Conservation (phyloP, 768 basidiomycete genomes). For the Panaeolus papilionaceus region DNA sequence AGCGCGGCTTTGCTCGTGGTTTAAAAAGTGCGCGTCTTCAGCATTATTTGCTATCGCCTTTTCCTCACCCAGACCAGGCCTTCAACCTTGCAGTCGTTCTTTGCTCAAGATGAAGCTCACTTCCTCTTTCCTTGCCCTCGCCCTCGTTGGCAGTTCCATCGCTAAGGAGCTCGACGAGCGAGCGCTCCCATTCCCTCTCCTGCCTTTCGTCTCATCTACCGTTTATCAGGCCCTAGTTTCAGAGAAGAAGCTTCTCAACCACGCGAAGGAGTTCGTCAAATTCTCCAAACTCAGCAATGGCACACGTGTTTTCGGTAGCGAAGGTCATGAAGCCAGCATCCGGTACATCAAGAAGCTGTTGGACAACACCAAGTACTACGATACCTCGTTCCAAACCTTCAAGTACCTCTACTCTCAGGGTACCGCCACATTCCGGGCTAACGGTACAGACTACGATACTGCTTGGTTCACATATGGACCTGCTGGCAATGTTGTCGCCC, state of each 20-base stretch:
- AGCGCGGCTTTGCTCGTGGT: conserved; percentile 6
- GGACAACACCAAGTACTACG: conserved; percentile 35
- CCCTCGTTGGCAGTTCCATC: conserved; percentile 13
- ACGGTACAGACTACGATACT: conserved; percentile 24
- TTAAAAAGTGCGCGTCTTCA: neutral
- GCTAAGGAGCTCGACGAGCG: conserved; percentile 16
- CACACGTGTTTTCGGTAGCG: conserved; percentile 36
- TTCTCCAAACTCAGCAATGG: conserved; percentile 34
- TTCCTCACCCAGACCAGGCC: neutral
- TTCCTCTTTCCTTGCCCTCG: conserved; percentile 17
- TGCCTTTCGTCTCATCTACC: conserved; percentile 13
- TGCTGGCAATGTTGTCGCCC: conserved; percentile 31
- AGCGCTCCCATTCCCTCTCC: neutral
- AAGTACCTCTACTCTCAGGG: conserved; percentile 36
- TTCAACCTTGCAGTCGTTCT: neutral
- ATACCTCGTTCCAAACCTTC: conserved; percentile 35
- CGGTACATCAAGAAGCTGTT: conserved; percentile 36
- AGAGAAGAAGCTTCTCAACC: conserved; percentile 30
- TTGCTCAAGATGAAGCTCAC: conserved; percentile 20
- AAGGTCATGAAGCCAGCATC: conserved; percentile 37
- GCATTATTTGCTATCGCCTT: neutral
- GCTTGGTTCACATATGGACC: conserved; percentile 33
- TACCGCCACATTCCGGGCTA: conserved; percentile 26
- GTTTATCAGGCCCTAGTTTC: conserved; percentile 19
- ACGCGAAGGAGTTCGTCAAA: conserved; percentile 34